Evolutionary conservation across 768 basidiomycete genomes (phyloP).

Genomic region (Tylopilus sp.): DNA sequence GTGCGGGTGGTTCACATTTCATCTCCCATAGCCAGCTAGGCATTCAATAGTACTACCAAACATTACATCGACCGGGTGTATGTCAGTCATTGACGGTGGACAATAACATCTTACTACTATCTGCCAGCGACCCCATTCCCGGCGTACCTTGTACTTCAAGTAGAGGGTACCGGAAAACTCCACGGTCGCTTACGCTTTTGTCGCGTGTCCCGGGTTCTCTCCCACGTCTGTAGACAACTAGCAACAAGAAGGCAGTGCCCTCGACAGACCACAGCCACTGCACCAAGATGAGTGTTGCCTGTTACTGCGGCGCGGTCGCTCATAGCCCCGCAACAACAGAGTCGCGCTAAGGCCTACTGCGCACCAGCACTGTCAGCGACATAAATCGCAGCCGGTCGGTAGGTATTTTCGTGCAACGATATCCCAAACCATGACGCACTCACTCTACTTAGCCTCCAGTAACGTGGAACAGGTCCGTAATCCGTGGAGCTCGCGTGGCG

Average conservation of each 20-base stretch:
- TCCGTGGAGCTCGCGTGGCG: conserved; percentile 2
- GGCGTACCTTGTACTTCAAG: too few species aligned
- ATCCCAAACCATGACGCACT: background rate
- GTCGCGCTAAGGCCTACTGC: background rate
- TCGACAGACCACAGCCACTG: background rate
- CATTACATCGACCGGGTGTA: too few species aligned
- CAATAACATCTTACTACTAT: too few species aligned
- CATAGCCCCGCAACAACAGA: background rate
- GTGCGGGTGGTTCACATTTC: conserved; percentile 45
- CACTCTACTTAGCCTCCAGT: background rate
- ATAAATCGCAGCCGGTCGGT: background rate
- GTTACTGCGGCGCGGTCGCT: background rate
- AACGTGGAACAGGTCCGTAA: conserved; percentile 5
- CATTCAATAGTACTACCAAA: too few species aligned
- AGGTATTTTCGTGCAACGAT: background rate
- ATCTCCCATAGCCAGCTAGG: conserved; percentile 19
- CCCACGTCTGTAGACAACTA: too few species aligned
- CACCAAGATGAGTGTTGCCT: too few species aligned
- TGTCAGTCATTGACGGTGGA: too few species aligned
- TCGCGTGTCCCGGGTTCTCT: too few species aligned
- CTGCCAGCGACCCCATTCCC: too few species aligned
- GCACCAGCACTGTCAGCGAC: background rate
- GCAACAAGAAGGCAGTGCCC: too few species aligned
- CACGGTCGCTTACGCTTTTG: too few species aligned
- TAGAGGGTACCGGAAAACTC: too few species aligned